These are phyloP conservation scores for Plasmodium relictum DNA, from an alignment of 169 alveolate genomes.

Conservation along the genomic window DNA sequence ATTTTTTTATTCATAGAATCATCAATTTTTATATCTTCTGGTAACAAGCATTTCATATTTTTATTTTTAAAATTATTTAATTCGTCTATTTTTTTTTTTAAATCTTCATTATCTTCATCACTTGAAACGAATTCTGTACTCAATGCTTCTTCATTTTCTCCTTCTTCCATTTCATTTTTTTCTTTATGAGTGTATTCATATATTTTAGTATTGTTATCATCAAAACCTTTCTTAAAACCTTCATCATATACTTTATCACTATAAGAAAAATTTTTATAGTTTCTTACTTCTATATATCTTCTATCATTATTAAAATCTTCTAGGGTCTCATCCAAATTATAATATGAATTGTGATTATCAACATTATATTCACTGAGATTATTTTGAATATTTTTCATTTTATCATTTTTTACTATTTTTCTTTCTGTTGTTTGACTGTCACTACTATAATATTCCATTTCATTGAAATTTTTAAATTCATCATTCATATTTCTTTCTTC, in stretches of 20 bases:
- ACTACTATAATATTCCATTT: neutral
- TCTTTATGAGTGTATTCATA: neutral
- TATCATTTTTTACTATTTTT: neutral
- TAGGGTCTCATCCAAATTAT: neutral
- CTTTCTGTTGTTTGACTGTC: neutral
- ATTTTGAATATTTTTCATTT: neutral
- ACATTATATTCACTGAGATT: neutral
- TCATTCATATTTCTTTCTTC: neutral
- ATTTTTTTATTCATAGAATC: constrained; percentile 3
- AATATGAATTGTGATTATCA: neutral
- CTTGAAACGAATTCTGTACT: constrained; percentile 19
- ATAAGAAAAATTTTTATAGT: neutral
- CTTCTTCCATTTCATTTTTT: neutral
- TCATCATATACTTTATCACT: neutral
- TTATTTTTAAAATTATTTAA: constrained; percentile 33
- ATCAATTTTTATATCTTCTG: constrained; percentile 32
- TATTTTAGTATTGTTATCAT: neutral
- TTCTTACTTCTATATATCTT: neutral
- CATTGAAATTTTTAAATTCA: neutral
- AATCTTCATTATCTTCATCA: constrained; percentile 58
- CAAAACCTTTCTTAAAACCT: neutral
- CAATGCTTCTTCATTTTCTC: neutral
- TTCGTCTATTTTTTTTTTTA: constrained; percentile 27
- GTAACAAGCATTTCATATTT: constrained; percentile 6
- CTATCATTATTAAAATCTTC: neutral